phyloP scores from a whole-genome alignment of 176 grass and related monocot species.

The Puccinellia tenuiflora region DNA sequence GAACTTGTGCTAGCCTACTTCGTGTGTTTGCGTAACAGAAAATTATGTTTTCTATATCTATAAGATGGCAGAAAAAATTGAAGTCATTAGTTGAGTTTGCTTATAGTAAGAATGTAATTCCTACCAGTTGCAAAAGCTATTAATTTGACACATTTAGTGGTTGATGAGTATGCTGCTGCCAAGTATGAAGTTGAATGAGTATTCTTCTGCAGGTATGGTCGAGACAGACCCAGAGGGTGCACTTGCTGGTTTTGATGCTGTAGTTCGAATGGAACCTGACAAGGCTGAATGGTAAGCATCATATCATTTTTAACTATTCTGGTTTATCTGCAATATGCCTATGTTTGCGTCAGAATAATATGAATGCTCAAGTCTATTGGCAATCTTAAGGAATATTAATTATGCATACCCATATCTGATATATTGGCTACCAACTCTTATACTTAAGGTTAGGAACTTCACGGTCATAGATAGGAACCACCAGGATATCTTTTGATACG shows the following conservation, averaged over 20 bases:
- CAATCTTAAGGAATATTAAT: neutral
- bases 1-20: neutral
- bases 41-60: neutral
- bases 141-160: neutral
- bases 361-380: neutral
- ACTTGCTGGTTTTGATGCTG: slow-evolving; percentile 87
- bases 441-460: neutral
- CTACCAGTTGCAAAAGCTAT: slow-evolving; percentile 4
- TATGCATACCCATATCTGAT: neutral
- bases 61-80: slow-evolving; percentile 3
- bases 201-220: slow-evolving; percentile 63
- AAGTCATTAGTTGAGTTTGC: neutral
- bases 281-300: slow-evolving; percentile 86
- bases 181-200: neutral
- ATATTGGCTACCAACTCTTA: neutral
- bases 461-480: neutral
- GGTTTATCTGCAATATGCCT: neutral
- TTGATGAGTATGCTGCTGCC: slow-evolving; percentile 15
- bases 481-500: neutral
- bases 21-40: neutral
- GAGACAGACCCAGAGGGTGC: slow-evolving; percentile 93
- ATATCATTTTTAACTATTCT: neutral
- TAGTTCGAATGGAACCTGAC: slow-evolving; percentile 90
- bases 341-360: neutral
- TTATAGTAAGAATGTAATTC: neutral